Percentiles rank a stretch among this genome's conserved stretches.
phyloP scores from a whole-genome alignment of 1,139 yeast genomes.

The Candida sanyaensis region DNA sequence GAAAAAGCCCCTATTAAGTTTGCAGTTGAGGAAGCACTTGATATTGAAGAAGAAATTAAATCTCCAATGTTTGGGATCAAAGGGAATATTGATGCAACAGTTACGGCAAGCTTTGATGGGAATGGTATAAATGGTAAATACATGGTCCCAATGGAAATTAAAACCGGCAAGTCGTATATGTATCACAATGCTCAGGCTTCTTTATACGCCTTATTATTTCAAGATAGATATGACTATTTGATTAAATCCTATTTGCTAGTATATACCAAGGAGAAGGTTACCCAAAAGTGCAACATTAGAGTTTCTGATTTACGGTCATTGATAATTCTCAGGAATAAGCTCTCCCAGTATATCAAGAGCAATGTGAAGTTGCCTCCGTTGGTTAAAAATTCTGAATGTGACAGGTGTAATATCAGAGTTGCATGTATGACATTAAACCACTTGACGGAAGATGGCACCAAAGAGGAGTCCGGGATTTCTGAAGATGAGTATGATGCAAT shows the following conservation, averaged over 20 bases:
- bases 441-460: conserved; percentile 56
- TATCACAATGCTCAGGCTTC: conserved; percentile 88
- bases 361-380: conserved; percentile 63
- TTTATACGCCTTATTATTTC: conserved; percentile 76
- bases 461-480: conserved; percentile 49
- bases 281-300: conserved; percentile 58
- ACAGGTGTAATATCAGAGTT: conserved; percentile 58
- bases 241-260: conserved; percentile 68
- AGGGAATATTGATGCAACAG: conserved; percentile 88
- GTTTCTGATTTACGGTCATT: conserved; percentile 60
- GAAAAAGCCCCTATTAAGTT: conserved; percentile 38
- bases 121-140: conserved; percentile 32
- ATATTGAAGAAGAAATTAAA: conserved; percentile 89
- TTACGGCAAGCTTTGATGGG: conserved; percentile 54
- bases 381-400: conserved; percentile 60
- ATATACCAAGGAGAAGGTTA: conserved; percentile 65
- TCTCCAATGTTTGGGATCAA: conserved; percentile 90
- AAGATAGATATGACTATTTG: conserved; percentile 75
- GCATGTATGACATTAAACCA: conserved; percentile 74
- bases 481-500: conserved; percentile 45
- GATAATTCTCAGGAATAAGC: conserved; percentile 67
- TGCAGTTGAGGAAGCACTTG: conserved; percentile 66
- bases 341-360: conserved; percentile 60
- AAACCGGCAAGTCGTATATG: conserved; percentile 72
- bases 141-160: conserved; percentile 83